Evolutionary conservation across 2,329 filamentous ascomycete species (phyloP).

Genomic region (Pseudocercospora cruenta): DNA sequence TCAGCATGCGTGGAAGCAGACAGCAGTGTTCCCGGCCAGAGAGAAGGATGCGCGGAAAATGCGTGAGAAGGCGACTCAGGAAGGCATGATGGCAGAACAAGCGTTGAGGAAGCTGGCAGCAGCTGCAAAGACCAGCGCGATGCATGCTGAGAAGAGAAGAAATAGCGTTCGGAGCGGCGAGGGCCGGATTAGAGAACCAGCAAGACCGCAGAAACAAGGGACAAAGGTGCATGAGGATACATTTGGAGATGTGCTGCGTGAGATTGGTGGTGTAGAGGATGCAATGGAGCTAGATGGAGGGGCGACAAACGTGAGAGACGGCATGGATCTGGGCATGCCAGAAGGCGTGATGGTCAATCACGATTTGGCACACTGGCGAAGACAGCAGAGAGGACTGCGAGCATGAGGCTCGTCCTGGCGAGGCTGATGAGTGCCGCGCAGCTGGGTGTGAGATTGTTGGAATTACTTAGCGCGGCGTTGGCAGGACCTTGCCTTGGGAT

Average conservation of each 20-base stretch:
- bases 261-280: conserved; percentile 44
- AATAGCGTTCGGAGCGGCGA: conserved; percentile 38
- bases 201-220: conserved; percentile 34
- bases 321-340: conserved; percentile 36
- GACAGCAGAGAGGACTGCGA: conserved; percentile 29
- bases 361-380: conserved; percentile 62
- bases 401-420: conserved; percentile 8
- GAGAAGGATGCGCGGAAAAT: conserved; percentile 61
- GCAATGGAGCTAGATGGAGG: conserved; percentile 38
- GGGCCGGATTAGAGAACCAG: conserved; percentile 30
- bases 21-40: conserved; percentile 61
- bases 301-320: conserved; percentile 32
- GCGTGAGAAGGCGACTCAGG: conserved; percentile 64
- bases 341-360: conserved; percentile 60
- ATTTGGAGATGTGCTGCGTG: conserved; percentile 53
- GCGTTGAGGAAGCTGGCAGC: conserved; percentile 63
- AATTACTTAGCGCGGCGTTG: conserved; percentile 43
- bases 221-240: conserved; percentile 53
- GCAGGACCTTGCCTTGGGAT: not conserved
- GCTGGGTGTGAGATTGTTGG: not conserved
- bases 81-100: conserved; percentile 67
- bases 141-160: conserved; percentile 47
- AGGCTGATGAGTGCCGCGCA: not conserved
- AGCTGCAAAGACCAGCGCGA: conserved; percentile 53
- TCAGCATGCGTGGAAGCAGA: conserved; percentile 65